Evolutionary conservation across 768 basidiomycete genomes (phyloP).

Genomic region (Galerina sulciceps): DNA sequence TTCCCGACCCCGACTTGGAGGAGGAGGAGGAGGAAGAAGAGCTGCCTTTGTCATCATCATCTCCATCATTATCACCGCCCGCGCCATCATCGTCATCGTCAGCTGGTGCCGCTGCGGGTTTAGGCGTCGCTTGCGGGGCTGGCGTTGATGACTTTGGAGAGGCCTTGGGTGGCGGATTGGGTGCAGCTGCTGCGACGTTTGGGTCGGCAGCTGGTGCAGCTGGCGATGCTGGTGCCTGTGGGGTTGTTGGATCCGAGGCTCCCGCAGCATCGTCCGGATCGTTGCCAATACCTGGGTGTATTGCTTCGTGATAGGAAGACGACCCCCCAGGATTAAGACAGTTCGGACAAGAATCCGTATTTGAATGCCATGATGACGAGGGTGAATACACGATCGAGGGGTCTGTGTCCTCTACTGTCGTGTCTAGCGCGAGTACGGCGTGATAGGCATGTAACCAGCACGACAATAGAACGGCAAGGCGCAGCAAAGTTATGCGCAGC

Average conservation of each 20-base stretch:
- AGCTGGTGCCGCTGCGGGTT: not conserved
- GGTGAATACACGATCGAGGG: constrained; percentile 42
- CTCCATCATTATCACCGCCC: constrained; percentile 8
- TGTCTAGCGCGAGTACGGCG: constrained; percentile 29
- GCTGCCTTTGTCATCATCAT: constrained; percentile 6
- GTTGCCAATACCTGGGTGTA: constrained; percentile 21
- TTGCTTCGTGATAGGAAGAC: constrained; percentile 41
- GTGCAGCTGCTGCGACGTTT: not conserved
- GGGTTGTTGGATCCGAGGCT: not conserved
- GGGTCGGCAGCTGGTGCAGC: not conserved
- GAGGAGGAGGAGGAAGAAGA: too few relatives aligned
- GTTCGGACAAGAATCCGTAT: constrained; percentile 28
- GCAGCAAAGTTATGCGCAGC: constrained; percentile 20
- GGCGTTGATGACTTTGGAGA: not conserved
- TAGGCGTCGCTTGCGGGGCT: not conserved
- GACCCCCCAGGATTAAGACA: constrained; percentile 32
- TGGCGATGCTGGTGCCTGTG: not conserved
- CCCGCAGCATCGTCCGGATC: constrained; percentile 23
- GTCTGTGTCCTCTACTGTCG: constrained; percentile 43
- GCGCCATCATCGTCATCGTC: constrained; percentile 7
- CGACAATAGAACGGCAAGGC: constrained; percentile 21
- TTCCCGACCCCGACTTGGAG: not conserved
- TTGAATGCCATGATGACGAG: constrained; percentile 38
- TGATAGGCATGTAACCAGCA: constrained; percentile 19
- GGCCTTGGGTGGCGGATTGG: not conserved